A percentile compares a stretch with the other conserved stretches of the same genome.
These are phyloP conservation scores for Microstroma glucosiphilum DNA, from an alignment of 1,284 basidiomycete species.

Conservation along the genomic window DNA sequence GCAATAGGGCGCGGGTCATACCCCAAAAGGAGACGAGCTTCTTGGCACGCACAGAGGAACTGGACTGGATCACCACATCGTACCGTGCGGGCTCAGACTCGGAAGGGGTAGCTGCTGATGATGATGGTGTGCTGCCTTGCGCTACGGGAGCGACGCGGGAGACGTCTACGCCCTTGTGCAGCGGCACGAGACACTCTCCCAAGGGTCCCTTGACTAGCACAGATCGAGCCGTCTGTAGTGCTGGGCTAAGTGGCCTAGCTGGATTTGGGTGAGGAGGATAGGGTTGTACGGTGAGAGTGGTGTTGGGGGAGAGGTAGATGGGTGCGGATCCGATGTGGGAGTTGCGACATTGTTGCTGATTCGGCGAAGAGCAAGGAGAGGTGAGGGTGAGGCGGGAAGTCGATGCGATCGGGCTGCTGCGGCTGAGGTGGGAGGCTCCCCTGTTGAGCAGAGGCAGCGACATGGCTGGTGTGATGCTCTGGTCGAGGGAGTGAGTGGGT, in stretches of 20 bases:
- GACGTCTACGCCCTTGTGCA: conserved; percentile 21
- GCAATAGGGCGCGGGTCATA: conserved; percentile 76
- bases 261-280: conserved; percentile 45
- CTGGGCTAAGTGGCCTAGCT: conserved; percentile 26
- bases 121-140: neutral
- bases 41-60: neutral
- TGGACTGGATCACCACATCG: neutral
- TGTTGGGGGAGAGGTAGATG: conserved; percentile 29
- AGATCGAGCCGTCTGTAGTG: conserved; percentile 32
- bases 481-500: no score
- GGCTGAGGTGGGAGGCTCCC: no score
- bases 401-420: neutral
- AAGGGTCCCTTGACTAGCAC: conserved; percentile 39
- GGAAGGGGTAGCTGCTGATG: neutral
- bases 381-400: neutral
- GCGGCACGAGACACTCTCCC: conserved; percentile 37
- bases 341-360: conserved; percentile 3
- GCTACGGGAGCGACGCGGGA: no score
- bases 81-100: neutral
- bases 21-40: conserved; percentile 62
- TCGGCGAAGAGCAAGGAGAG: neutral
- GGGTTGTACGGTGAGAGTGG: conserved; percentile 28
- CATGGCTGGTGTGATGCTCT: no score
- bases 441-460: no score
- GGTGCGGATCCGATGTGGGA: conserved; percentile 43